Conservation (phyloP, 1,139 yeast genomes). For the Saccharomycopsis hybrid region DNA sequence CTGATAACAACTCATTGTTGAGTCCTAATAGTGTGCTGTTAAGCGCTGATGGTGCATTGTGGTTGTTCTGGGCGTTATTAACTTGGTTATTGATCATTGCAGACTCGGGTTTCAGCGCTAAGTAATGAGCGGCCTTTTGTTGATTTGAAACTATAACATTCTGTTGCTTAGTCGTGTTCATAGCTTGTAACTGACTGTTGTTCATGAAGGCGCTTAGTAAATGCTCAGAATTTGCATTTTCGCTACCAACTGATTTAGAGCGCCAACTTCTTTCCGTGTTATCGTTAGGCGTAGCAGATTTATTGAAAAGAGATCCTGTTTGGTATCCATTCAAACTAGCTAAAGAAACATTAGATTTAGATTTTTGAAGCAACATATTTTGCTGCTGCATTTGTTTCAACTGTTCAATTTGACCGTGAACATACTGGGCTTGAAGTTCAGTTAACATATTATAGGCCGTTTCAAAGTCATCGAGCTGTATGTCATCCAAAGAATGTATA, state of each 20-base stretch:
- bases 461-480: slow-evolving; percentile 17
- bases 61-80: too few relatives aligned
- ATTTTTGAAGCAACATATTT: slow-evolving; percentile 9
- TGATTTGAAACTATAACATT: too few relatives aligned
- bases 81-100: too few relatives aligned
- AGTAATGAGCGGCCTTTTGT: neutral
- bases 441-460: slow-evolving; percentile 15
- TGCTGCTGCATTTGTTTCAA: slow-evolving; percentile 12
- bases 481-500: slow-evolving; percentile 13
- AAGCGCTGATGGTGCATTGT: neutral
- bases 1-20: slow-evolving; percentile 14
- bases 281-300: neutral
- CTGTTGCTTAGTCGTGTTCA: too few relatives aligned
- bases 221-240: neutral
- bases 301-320: neutral
- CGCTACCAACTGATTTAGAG: neutral
- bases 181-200: neutral
- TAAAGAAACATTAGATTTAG: neutral
- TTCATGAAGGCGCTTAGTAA: neutral
- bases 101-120: neutral
- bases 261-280: neutral
- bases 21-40: neutral
- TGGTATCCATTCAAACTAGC: neutral
- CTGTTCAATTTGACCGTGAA: slow-evolving; percentile 13
- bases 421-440: slow-evolving; percentile 12